Base-by-base conservation (phyloP, 78 protist species). In the Tieghemostelium lacteum region DNA sequence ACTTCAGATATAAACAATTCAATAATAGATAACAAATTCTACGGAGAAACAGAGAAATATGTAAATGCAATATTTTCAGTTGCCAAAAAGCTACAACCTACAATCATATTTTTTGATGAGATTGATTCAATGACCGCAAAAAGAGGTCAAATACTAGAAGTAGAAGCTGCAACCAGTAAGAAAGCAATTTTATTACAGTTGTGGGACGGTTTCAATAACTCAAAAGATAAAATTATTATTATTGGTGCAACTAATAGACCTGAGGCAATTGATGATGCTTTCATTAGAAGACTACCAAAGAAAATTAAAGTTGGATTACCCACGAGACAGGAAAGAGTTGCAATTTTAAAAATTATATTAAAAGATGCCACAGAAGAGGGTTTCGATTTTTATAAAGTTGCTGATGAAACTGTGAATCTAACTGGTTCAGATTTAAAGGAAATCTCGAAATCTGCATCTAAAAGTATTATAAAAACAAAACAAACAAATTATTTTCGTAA, bases 181-280 rank as follows among this genome's bases (percentile, higher is more conserved):
- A 72, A 55, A 72, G 49, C 78, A 54, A 31, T 55, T 4, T 34
- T 72, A 55, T 33, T 72, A 34, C 78, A 72, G 75, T 69, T 72
- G 12, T 72, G 78, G 78, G 78, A 72, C 31, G 78, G 78, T 72
- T 8, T 72, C 17, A 28, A 31, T 45, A 52, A 49, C 22, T 33
- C n/a, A 45, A 4, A 16, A 52, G 33, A 24, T 12, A 72, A 86
- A 67, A 75, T 97, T 19, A 26, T 94, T 12, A 94, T 97, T 14
- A 75, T 97, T 52, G 99, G 97, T 34, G 99, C 99, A 19, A 98
- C 98, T 17, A 97, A 88, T 86, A 67, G 99, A 45, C 98, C 99
- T 0, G 98, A 97, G 40, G 28, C 98, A 60, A 57, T 98, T 14
- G 99, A 98, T 42, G 66, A 97, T 19, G 99, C 99, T 3, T 72